Conservation (phyloP, 495 filamentous ascomycete species). For the Neurospora cerealis region DNA sequence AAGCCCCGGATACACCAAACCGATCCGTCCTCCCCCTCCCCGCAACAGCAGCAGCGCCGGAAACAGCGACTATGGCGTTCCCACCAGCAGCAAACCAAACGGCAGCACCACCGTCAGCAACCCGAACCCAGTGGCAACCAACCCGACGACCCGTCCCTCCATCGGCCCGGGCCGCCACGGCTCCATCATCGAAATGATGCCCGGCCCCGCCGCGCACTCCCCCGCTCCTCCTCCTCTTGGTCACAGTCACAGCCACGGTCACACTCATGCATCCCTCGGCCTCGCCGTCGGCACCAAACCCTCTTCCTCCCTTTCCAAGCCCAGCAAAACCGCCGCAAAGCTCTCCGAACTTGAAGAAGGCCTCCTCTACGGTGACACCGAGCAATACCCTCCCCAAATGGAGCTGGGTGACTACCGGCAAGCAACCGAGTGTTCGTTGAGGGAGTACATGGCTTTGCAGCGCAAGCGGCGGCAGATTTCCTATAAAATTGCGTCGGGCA, state of each 20-base stretch:
- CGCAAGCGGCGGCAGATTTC: constrained; percentile 7
- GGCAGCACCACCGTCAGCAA: not conserved
- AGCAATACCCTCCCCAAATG: not conserved
- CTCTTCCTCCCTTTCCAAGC: not conserved
- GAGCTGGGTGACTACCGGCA: constrained; percentile 9
- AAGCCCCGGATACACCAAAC: not conserved
- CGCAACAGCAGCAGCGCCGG: not conserved
- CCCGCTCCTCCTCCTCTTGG: not conserved
- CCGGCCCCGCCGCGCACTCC: constrained; percentile 2
- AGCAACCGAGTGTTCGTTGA: constrained; percentile 22
- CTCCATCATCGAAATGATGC: constrained; percentile 3
- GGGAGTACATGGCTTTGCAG: constrained; percentile 27
- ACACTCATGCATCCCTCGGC: not conserved
- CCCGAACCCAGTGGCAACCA: constrained; percentile 7
- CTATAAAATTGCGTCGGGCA: not conserved
- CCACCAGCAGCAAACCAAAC: not conserved
- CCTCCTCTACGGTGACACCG: not conserved
- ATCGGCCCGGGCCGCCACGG: constrained; percentile 1
- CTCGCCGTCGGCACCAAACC: not conserved
- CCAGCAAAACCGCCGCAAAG: not conserved
- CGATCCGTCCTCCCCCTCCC: not conserved
- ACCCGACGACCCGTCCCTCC: constrained; percentile 9
- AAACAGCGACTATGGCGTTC: not conserved
- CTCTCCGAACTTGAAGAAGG: not conserved
- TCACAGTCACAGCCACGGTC: not conserved